phyloP scores from a whole-genome alignment of 1,139 yeast genomes.

The Wickerhamiella infanticola region DNA sequence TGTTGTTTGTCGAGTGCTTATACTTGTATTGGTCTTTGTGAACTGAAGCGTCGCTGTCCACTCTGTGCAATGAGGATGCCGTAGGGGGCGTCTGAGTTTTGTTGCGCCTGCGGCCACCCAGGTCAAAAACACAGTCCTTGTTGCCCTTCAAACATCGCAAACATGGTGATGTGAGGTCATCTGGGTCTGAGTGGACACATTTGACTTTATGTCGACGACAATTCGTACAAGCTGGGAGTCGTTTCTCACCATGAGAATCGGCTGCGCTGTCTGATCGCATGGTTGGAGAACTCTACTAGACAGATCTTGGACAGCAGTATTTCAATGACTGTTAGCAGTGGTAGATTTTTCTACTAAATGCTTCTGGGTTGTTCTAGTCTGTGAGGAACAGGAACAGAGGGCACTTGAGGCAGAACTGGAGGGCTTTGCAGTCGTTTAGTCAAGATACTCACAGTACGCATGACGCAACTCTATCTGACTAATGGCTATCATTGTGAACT shows the following conservation, averaged over 20 bases:
- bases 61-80: slow-evolving; percentile 1
- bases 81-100: background rate
- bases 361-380: too few relatives aligned
- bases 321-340: too few relatives aligned
- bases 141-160: slow-evolving; percentile 52
- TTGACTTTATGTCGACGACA: slow-evolving; percentile 72
- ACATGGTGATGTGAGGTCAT: slow-evolving; percentile 51
- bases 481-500: too few relatives aligned
- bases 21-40: background rate
- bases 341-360: too few relatives aligned
- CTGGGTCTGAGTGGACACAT: slow-evolving; percentile 56
- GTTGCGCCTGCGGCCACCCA: slow-evolving; percentile 2
- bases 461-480: too few relatives aligned
- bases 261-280: background rate
- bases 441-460: too few relatives aligned
- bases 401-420: too few relatives aligned
- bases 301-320: background rate
- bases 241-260: slow-evolving; percentile 1
- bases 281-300: background rate
- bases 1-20: background rate
- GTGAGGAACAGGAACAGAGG: too few relatives aligned
- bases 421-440: too few relatives aligned
- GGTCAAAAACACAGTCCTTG: slow-evolving; percentile 42
- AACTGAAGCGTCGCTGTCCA: background rate
- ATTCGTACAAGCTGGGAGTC: slow-evolving; percentile 48